These are phyloP conservation scores for Arthrocladium fulminans DNA, from an alignment of 2,329 filamentous ascomycete species.

Conservation along the genomic window DNA sequence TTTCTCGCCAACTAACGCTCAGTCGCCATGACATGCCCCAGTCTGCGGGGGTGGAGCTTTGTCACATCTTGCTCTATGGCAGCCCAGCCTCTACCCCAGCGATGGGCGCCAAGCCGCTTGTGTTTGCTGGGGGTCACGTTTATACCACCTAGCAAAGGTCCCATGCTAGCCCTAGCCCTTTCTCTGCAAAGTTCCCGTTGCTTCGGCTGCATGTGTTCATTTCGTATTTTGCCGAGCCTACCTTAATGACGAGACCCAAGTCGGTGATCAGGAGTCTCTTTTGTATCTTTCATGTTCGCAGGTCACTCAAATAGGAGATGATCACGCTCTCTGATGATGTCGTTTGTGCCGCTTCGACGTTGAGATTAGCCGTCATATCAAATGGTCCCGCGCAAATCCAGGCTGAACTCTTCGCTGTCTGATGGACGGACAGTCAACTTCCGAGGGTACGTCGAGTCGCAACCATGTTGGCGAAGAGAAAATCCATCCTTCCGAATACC, in stretches of 20 bases:
- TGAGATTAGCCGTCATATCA: neutral
- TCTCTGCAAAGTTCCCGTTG: too few species aligned
- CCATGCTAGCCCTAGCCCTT: too few species aligned
- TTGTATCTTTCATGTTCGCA: too few species aligned
- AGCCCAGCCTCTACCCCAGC: neutral
- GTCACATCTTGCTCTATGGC: neutral
- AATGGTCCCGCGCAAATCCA: neutral
- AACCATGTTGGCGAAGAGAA: neutral
- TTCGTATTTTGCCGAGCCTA: too few species aligned
- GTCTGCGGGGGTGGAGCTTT: conserved; percentile 1
- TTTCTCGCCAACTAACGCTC: too few species aligned
- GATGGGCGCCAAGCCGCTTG: neutral
- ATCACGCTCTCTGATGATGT: neutral
- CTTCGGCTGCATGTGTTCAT: neutral
- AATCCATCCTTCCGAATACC: conserved; percentile 7
- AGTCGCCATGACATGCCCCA: neutral
- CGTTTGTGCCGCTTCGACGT: neutral
- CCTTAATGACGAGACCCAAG: too few species aligned
- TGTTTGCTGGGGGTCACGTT: neutral
- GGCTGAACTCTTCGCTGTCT: neutral
- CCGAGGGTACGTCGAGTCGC: conserved; percentile 20
- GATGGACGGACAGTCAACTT: conserved; percentile 22
- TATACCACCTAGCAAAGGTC: neutral
- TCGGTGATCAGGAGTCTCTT: too few species aligned
- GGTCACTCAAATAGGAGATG: neutral